A percentile compares a stretch with the other conserved stretches of the same genome.
phyloP scores from a whole-genome alignment of 2,329 filamentous ascomycete species.

The Zopfia rhizophila region DNA sequence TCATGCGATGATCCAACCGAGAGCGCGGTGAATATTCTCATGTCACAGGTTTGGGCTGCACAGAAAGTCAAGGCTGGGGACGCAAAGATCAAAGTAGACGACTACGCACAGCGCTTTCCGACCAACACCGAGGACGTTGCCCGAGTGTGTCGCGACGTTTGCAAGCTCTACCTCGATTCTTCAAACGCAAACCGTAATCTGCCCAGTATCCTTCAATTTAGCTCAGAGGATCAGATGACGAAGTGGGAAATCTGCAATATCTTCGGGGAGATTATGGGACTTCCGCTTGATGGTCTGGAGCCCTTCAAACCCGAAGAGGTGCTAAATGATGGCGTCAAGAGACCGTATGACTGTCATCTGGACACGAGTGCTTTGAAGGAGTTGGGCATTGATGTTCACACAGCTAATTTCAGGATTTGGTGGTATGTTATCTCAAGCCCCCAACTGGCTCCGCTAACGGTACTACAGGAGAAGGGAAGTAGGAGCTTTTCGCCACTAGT shows the following conservation, averaged over 20 bases:
- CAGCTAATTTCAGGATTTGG: slow-evolving; percentile 81
- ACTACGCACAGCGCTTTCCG: slow-evolving; percentile 85
- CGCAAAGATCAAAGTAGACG: slow-evolving; percentile 78
- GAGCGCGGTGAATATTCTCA: slow-evolving; percentile 83
- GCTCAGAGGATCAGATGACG: slow-evolving; percentile 84
- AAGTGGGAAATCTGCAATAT: slow-evolving; percentile 88
- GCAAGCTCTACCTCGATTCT: slow-evolving; percentile 68
- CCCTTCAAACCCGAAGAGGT: slow-evolving; percentile 68
- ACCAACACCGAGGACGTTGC: slow-evolving; percentile 90
- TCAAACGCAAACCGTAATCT: slow-evolving; percentile 60
- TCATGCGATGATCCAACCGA: slow-evolving; percentile 73
- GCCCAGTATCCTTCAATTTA: slow-evolving; percentile 82
- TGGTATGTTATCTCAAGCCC: slow-evolving; percentile 62
- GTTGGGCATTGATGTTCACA: slow-evolving; percentile 77
- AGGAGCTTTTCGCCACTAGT: slow-evolving; percentile 28
- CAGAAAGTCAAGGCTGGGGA: slow-evolving; percentile 65
- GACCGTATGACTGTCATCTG: slow-evolving; percentile 89
- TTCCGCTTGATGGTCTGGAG: slow-evolving; percentile 74
- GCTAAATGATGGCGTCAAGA: slow-evolving; percentile 75
- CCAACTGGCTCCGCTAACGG: slow-evolving; percentile 18
- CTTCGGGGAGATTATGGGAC: slow-evolving; percentile 81
- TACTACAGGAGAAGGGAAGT: slow-evolving; percentile 45
- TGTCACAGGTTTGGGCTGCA: slow-evolving; percentile 79
- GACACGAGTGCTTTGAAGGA: slow-evolving; percentile 79
- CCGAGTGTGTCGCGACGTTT: slow-evolving; percentile 79